Evolutionary conservation across 257 asterid species (phyloP).

Genomic region (Penstemon eatonii): DNA sequence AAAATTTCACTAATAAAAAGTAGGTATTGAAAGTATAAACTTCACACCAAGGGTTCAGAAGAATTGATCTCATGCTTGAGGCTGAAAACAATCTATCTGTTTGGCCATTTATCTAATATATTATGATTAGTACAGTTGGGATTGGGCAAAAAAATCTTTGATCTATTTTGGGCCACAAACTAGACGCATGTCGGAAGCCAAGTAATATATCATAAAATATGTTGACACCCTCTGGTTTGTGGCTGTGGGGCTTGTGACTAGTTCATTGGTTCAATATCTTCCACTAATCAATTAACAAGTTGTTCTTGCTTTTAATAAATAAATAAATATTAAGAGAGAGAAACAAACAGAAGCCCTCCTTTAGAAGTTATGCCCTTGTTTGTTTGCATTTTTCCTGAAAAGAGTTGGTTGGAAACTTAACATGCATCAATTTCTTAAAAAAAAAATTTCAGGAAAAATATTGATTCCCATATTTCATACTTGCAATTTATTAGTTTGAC

Average conservation of each 20-base stretch:
- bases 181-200: constrained; percentile 9
- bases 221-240: constrained; percentile 12
- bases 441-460: too few species aligned
- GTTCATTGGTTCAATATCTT: constrained; percentile 38
- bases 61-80: not conserved
- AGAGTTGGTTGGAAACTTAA: too few species aligned
- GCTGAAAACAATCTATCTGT: not conserved
- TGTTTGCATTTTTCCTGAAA: too few species aligned
- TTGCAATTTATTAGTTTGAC: too few species aligned
- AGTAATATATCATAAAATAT: not conserved
- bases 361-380: not conserved
- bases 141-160: constrained; percentile 23
- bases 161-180: constrained; percentile 40
- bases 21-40: too few species aligned
- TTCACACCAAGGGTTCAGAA: too few species aligned
- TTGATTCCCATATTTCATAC: too few species aligned
- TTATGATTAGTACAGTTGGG: constrained; percentile 14
- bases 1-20: too few species aligned
- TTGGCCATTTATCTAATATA: constrained; percentile 24
- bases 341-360: not conserved
- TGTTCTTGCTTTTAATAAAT: not conserved
- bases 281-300: constrained; percentile 34
- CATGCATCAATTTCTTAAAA: too few species aligned
- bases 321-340: constrained; percentile 28
- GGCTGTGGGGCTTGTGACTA: constrained; percentile 3